A percentile compares a stretch with the other conserved stretches of the same genome.
Conservation (phyloP, 2,329 filamentous ascomycete species). For the Stromatinia cepivora region DNA sequence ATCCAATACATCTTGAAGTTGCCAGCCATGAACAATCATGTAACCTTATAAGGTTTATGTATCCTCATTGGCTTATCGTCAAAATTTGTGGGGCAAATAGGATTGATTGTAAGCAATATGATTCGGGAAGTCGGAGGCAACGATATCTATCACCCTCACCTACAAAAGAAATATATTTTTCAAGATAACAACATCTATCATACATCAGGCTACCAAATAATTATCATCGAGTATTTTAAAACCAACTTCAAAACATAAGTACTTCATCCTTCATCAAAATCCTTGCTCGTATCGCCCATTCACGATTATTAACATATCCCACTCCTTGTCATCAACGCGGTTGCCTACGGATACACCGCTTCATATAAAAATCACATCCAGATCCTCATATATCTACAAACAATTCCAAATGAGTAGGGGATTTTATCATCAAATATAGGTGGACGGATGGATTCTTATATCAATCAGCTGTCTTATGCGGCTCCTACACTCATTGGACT, state of each 20-base stretch:
- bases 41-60: neutral
- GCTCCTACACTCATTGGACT: constrained; percentile 25
- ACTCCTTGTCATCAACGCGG: neutral
- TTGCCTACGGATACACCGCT: constrained; percentile 13
- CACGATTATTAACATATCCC: neutral
- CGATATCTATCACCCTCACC: neutral
- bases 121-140: neutral
- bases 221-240: neutral
- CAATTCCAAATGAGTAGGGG: neutral
- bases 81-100: neutral
- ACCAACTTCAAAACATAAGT: neutral
- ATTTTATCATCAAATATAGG: constrained; percentile 14
- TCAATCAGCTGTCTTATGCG: constrained; percentile 20
- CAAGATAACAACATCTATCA: neutral
- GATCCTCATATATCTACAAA: neutral
- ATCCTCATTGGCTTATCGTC: neutral
- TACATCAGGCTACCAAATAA: neutral
- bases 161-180: neutral
- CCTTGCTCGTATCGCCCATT: neutral
- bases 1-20: neutral
- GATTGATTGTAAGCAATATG: neutral
- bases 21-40: too few species aligned
- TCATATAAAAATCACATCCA: constrained; percentile 1
- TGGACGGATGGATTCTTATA: constrained; percentile 20
- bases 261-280: neutral